Evolutionary conservation across 306 rosid species (phyloP), one percentile per base, ranked within the genome.

Genomic region (Quercus dentata): DNA sequence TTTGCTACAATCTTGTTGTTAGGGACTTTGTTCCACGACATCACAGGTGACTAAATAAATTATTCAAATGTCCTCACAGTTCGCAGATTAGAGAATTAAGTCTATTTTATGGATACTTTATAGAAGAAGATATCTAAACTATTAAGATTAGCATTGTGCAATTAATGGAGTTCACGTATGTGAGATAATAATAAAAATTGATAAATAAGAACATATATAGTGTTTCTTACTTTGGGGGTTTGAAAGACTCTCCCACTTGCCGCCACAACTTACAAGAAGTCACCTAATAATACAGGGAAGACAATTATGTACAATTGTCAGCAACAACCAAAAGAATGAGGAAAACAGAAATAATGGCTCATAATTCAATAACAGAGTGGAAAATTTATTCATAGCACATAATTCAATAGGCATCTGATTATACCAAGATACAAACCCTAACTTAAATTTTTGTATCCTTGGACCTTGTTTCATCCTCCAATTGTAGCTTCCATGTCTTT

Each of bases 221-320:
- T 38, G 11, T 77, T 78, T 77, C 98, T 84, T 91, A 96, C 99
- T 93, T 96, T 46, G 99, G 99, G 79, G 99, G 99, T 83, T 86
- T 96, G 88, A 96, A 96, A 78, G 98, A 90, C 82, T 90, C 99
- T 81, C 99, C 99, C 87, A 96, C 99, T 91, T 93, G 97, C 82
- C 94, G 90, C 98, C 99, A 96, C 87, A 93, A 81, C 89, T 96
- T 96, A 84, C 94, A 91, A 51, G 97, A 88, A 81, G 98, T 96
- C 83, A 96, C 99, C 98, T 96, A 80, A 86, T 56, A 64, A 84
- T 51, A 84, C 70, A 83, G 72, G 81, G 57, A 79, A 65, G 33
- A 41, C 44, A 80, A 74, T 83, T 73, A 85, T 73, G 77, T 54
- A 69, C 27, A 41, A 76, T 52, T 19, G 83, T 71, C 71, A 80